These are phyloP conservation scores for Pulveroboletus sp. DNA, from an alignment of 768 basidiomycete genomes.

Conservation along the genomic window DNA sequence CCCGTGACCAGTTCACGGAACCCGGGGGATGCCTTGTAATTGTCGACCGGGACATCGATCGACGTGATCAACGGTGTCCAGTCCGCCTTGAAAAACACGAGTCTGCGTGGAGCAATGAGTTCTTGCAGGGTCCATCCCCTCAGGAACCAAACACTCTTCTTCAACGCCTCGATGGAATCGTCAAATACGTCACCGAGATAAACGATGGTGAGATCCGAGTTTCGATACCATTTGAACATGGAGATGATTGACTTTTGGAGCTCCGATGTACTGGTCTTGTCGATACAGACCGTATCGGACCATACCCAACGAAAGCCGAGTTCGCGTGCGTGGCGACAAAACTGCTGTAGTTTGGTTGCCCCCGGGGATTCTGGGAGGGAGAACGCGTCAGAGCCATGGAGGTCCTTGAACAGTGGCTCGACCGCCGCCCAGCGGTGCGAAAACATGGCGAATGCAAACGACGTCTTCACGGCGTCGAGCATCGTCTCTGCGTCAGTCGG, in stretches of 20 bases:
- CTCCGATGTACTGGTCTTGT: constrained; percentile 26
- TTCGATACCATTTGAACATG: constrained; percentile 29
- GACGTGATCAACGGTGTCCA: constrained; percentile 18
- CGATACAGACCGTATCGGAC: constrained; percentile 29
- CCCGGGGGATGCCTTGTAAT: constrained; percentile 12
- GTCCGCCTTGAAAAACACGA: constrained; percentile 22
- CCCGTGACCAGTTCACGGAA: constrained; percentile 13
- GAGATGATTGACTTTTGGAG: constrained; percentile 27
- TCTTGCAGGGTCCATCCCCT: constrained; percentile 26
- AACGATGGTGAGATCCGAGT: constrained; percentile 23
- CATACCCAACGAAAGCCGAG: constrained; percentile 24
- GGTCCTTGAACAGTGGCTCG: constrained; percentile 15
- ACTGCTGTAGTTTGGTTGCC: constrained; percentile 13
- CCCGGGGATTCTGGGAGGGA: constrained; percentile 11
- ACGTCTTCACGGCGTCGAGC: constrained; percentile 5
- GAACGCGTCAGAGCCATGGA: constrained; percentile 15
- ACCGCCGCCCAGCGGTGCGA: constrained; percentile 21
- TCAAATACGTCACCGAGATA: constrained; percentile 19
- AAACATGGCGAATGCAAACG: constrained; percentile 23
- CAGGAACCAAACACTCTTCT: constrained; percentile 22
- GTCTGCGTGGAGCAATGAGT: constrained; percentile 21
- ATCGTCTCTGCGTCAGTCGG: constrained; percentile 1
- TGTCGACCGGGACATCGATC: constrained; percentile 12
- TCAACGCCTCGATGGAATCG: constrained; percentile 11
- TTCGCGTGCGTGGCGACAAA: constrained; percentile 17